Evolutionary conservation across 148 eudicot species (phyloP).

Genomic region (Rhododendron ovatum): DNA sequence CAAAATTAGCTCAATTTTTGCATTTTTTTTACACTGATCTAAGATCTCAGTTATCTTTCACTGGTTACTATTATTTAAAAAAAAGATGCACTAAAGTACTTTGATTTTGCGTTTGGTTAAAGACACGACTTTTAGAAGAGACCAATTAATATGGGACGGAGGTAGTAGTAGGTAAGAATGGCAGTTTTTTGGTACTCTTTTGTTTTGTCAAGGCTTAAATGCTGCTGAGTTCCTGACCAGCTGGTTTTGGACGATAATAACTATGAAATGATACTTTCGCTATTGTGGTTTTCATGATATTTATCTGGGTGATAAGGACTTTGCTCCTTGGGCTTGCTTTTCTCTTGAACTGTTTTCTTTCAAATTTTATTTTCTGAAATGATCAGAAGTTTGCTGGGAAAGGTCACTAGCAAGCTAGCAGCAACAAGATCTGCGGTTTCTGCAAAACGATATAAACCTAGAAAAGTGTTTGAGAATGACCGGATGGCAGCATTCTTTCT

Average conservation of each 20-base stretch:
- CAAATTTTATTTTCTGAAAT: neutral
- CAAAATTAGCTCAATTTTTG: neutral
- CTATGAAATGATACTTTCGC: neutral
- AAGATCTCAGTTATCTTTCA: neutral
- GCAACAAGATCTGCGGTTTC: neutral
- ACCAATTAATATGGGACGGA: neutral
- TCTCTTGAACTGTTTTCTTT: neutral
- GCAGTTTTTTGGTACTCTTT: neutral
- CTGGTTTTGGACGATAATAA: neutral
- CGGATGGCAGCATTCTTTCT: neutral
- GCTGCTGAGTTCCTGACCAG: neutral
- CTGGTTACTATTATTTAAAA: too few relatives aligned
- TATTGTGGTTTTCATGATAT: neutral
- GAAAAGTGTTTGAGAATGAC: neutral
- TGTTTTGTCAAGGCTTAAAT: neutral
- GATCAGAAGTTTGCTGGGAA: neutral
- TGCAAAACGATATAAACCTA: neutral
- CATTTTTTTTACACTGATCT: neutral
- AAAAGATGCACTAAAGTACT: neutral
- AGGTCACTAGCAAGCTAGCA: neutral
- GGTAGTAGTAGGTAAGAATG: neutral
- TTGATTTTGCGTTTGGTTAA: neutral
- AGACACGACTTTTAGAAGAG: neutral
- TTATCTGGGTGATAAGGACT: neutral
- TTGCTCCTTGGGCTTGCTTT: neutral